These are phyloP conservation scores for Coemansia javaensis DNA, from an alignment of 192 early-diverging fungal genomes.

Conservation along the genomic window DNA sequence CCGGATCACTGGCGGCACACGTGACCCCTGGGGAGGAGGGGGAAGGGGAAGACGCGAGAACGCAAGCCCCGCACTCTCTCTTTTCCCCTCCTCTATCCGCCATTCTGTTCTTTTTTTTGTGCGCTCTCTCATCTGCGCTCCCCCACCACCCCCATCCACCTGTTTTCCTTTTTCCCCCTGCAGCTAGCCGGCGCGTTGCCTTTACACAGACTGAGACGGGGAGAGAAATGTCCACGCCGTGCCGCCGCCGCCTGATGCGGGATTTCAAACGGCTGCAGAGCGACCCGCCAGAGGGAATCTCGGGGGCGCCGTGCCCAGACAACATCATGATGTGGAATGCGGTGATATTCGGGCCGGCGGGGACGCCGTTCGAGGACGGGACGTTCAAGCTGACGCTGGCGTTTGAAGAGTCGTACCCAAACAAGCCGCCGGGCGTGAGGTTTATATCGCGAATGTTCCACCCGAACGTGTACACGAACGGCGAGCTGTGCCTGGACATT, in stretches of 20 bases:
- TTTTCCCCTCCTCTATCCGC: background rate
- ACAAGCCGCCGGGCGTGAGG: constrained; percentile 91
- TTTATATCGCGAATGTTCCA: constrained; percentile 98
- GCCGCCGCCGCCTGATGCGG: constrained; percentile 91
- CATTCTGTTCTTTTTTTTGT: background rate
- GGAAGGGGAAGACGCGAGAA: too few relatives aligned
- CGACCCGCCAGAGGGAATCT: constrained; percentile 85
- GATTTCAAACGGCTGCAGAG: constrained; percentile 95
- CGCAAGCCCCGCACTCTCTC: too few relatives aligned
- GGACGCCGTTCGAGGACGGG: constrained; percentile 97
- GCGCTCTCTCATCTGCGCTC: background rate
- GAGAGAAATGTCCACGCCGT: constrained; percentile 80
- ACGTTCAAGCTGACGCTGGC: constrained; percentile 91
- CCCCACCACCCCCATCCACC: too few relatives aligned
- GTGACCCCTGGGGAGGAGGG: too few relatives aligned
- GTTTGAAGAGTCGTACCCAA: constrained; percentile 98
- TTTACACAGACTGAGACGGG: background rate
- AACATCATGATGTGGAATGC: constrained; percentile 99
- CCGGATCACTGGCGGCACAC: too few relatives aligned
- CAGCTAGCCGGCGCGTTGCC: too few relatives aligned
- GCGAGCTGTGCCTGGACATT: constrained; percentile 97
- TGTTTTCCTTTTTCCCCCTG: too few relatives aligned
- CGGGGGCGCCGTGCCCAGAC: constrained; percentile 89
- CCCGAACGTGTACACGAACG: constrained; percentile 96
- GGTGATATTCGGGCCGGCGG: constrained; percentile 96